These are phyloP conservation scores for Komagataella ulmi DNA, from an alignment of 805 yeast genomes.

Conservation along the genomic window DNA sequence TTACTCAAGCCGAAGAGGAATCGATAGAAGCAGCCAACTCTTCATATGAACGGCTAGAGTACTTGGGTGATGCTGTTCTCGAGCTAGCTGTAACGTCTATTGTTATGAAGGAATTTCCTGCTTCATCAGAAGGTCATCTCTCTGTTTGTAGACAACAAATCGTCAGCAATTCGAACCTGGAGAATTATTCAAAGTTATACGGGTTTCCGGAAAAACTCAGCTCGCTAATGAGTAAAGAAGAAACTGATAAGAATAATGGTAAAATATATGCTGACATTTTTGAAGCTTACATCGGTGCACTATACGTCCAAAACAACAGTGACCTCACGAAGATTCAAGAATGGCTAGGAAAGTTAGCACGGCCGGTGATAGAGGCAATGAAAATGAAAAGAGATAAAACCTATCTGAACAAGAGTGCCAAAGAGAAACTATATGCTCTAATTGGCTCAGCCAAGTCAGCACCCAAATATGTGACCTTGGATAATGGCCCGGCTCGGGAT, in stretches of 20 bases:
- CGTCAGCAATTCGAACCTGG: slow-evolving; percentile 60
- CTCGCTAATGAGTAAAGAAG: slow-evolving; percentile 30
- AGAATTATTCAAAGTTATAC: slow-evolving; percentile 58
- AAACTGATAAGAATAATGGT: slow-evolving; percentile 36
- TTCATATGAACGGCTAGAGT: slow-evolving; percentile 83
- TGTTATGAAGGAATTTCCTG: slow-evolving; percentile 52
- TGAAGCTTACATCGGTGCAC: slow-evolving; percentile 89
- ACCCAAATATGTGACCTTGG: slow-evolving; percentile 40
- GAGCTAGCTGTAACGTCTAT: slow-evolving; percentile 61
- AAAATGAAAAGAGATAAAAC: slow-evolving; percentile 18
- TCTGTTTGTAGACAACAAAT: slow-evolving; percentile 57
- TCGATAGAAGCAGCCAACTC: slow-evolving; percentile 42
- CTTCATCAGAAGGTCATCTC: slow-evolving; percentile 68
- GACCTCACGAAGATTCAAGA: slow-evolving; percentile 33
- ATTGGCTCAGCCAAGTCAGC: slow-evolving; percentile 64
- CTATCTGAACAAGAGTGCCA: slow-evolving; percentile 50
- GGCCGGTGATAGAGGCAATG: slow-evolving; percentile 24
- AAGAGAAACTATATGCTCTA: slow-evolving; percentile 61
- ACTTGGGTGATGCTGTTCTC: slow-evolving; percentile 79
- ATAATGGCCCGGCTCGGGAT: slow-evolving; percentile 22
- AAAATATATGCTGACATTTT: slow-evolving; percentile 81
- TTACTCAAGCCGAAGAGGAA: slow-evolving; percentile 41
- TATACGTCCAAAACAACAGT: slow-evolving; percentile 41
- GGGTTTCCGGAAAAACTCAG: slow-evolving; percentile 47
- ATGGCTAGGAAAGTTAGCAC: slow-evolving; percentile 44